Conservation (phyloP, 768 basidiomycete species). For the Sporobolomyces phaffii region DNA sequence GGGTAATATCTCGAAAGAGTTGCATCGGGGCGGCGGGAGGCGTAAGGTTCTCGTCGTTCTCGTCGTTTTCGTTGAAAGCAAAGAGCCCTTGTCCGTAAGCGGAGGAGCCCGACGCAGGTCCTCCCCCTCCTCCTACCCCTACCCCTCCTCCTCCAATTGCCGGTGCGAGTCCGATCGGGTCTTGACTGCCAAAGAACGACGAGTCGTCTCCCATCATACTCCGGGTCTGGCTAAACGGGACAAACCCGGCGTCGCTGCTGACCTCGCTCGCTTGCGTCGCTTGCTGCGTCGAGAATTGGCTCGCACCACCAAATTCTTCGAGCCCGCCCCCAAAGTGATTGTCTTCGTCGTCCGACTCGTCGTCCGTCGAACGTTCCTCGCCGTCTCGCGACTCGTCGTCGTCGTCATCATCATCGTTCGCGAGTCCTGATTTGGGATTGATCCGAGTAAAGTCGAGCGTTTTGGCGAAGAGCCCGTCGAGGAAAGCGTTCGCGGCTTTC, state of each 20-base stretch:
- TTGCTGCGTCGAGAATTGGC: constrained; percentile 21
- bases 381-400: constrained; percentile 40
- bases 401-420: constrained; percentile 43
- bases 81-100: constrained; percentile 1
- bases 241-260: constrained; percentile 12
- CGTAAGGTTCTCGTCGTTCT: constrained; percentile 4
- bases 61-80: constrained; percentile 14
- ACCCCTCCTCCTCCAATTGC: background rate
- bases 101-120: background rate
- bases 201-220: constrained; percentile 31
- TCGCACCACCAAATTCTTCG: background rate
- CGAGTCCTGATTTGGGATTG: constrained; percentile 11
- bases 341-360: constrained; percentile 35
- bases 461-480: constrained; percentile 88
- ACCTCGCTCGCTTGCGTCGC: constrained; percentile 22
- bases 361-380: constrained; percentile 41
- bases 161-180: background rate
- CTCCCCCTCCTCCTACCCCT: too few relatives aligned
- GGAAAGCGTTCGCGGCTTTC: constrained; percentile 85
- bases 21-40: constrained; percentile 10
- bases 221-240: constrained; percentile 32
- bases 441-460: constrained; percentile 47
- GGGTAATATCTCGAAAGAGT: constrained; percentile 27
- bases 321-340: background rate
- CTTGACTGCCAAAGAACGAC: constrained; percentile 8